Evolutionary conservation across 2,329 filamentous ascomycete genomes (phyloP), one percentile per base, ranked within the genome.

Genomic region (Colletotrichum chrysophilum): DNA sequence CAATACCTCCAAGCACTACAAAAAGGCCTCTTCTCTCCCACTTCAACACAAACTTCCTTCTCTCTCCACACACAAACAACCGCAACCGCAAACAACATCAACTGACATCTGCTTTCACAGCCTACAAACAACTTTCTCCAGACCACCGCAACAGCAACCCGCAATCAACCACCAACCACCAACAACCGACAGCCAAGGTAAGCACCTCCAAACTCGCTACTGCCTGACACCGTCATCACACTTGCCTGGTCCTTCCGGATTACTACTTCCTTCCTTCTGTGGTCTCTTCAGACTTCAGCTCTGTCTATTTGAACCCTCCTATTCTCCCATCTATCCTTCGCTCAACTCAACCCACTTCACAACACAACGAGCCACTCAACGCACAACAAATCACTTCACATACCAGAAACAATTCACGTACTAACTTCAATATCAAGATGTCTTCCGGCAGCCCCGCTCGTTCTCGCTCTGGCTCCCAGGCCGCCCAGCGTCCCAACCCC

Each of bases 391-490:
- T n/a, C 14, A 16, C 66, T 56, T n/a, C 30, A 32, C 55, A 18
- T 16, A 30, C 7, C 55, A 58, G 2, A 7, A 10, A 26, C 3
- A 28, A 26, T 26, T 58, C 55, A 52, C n/a, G 21, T 30, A 58
- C 24, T 58, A 26, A n/a, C 24, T 30, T 65, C 71, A n/a, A 32
- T 16, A 14, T 43, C 43, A n/a, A n/a, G 70, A 21, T 70, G 68
- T 32, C 67, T 52, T 52, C 68, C 14, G 61, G 24, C 26, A 72
- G 61, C 21, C 64, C 70, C 21, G 38, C 21, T 36, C 64, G 64
- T 21, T 30, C 34, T 16, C 70, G 64, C 28, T 75, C 73, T 13
- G 64, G 70, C 14, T 76, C 74, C 3, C 73, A 75, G 21, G 14
- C 69, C 12, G 61, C 36, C 18, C 68, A 75, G 58, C n/a, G 28